Conservation (phyloP, 2,329 filamentous ascomycete species). For the Trichoderma sp. region DNA sequence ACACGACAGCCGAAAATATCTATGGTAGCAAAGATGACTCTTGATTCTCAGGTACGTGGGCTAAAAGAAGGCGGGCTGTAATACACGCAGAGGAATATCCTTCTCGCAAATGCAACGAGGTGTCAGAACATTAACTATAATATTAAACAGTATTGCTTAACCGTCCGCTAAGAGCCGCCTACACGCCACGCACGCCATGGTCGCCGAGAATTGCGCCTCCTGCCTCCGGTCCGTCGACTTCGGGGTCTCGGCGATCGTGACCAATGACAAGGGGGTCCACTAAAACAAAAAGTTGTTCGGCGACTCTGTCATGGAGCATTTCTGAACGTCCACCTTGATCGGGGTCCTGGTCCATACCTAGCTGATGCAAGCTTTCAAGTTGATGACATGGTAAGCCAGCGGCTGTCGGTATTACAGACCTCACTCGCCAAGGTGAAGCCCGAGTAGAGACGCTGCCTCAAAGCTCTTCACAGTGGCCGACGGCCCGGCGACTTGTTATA, state of each 20-base stretch:
- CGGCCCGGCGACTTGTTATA: conserved; percentile 4
- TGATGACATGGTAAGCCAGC: neutral
- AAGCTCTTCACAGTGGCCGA: conserved; percentile 11
- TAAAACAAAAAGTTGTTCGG: conserved; percentile 23
- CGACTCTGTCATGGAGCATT: conserved; percentile 16
- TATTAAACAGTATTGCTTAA: neutral
- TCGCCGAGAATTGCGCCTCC: conserved; percentile 28
- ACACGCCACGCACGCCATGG: conserved; percentile 28
- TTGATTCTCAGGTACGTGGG: neutral
- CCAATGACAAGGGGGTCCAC: conserved; percentile 19
- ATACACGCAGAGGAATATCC: neutral
- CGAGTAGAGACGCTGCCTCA: neutral
- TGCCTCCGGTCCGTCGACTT: conserved; percentile 14
- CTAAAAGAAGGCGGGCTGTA: neutral
- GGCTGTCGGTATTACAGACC: neutral
- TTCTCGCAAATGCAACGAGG: neutral
- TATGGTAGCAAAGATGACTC: too few relatives aligned
- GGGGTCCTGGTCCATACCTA: neutral
- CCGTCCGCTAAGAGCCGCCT: neutral
- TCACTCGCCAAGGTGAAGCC: conserved; percentile 7
- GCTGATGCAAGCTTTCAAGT: neutral
- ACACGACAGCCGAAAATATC: neutral
- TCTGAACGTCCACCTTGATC: neutral
- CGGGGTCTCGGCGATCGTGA: conserved; percentile 27
- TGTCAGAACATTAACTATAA: conserved; percentile 7